Percentiles rank a stretch among this genome's conserved stretches.
phyloP scores from a whole-genome alignment of 2,329 filamentous ascomycete species.

The Coniella lustricola region DNA sequence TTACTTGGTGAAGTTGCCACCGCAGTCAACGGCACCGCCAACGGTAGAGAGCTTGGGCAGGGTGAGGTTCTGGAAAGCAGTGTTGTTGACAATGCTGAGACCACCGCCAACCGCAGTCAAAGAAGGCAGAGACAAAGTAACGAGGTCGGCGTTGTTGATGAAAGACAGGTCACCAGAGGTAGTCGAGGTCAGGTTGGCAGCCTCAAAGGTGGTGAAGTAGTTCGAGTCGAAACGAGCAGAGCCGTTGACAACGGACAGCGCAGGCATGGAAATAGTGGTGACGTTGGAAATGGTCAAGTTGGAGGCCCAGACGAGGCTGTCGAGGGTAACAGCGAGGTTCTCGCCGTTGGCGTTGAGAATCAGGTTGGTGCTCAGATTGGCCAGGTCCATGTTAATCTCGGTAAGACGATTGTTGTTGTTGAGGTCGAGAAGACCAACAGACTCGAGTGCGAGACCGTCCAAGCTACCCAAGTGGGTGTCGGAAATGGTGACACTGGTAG shows the following conservation, averaged over 20 bases:
- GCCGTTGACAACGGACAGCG: slow-evolving; percentile 64
- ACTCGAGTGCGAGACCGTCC: slow-evolving; percentile 70
- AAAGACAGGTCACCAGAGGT: slow-evolving; percentile 54
- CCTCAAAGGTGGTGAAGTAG: slow-evolving; percentile 54
- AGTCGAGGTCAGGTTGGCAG: slow-evolving; percentile 65
- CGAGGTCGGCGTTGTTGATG: slow-evolving; percentile 53
- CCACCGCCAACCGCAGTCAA: slow-evolving; percentile 68
- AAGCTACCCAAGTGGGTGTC: slow-evolving; percentile 80
- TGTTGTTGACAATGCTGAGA: slow-evolving; percentile 88
- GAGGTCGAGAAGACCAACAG: slow-evolving; percentile 69
- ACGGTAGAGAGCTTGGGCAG: slow-evolving; percentile 65
- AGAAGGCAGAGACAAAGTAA: slow-evolving; percentile 68
- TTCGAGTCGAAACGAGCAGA: slow-evolving; percentile 82
- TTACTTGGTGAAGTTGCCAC: slow-evolving; percentile 77
- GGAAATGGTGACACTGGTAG: slow-evolving; percentile 63
- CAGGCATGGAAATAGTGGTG: slow-evolving; percentile 65
- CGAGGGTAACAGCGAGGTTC: slow-evolving; percentile 63
- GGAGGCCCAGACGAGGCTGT: slow-evolving; percentile 69
- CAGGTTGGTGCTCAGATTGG: slow-evolving; percentile 64
- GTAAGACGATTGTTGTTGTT: slow-evolving; percentile 84
- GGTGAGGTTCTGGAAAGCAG: slow-evolving; percentile 55
- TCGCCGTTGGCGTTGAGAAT: slow-evolving; percentile 75
- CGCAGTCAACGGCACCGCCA: slow-evolving; percentile 74
- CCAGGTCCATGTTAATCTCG: slow-evolving; percentile 68
- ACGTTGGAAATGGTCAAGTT: slow-evolving; percentile 81